Evolutionary conservation across 345 rosid genomes (phyloP).

Genomic region (Eucalyptus dawsonii): DNA sequence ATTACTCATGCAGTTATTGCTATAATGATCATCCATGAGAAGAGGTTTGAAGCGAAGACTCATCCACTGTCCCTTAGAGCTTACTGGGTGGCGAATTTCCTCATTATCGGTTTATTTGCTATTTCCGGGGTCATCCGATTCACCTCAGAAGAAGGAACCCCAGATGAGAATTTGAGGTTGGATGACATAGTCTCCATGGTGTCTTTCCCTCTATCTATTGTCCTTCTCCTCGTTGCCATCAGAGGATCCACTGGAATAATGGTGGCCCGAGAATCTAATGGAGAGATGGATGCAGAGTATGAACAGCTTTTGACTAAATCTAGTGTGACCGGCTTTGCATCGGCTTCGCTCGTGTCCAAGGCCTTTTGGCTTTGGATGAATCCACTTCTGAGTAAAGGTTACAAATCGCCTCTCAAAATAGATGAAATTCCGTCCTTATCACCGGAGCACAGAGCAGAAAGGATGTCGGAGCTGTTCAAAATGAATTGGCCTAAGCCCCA

Average conservation of each 20-base stretch:
- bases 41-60: slow-evolving; percentile 40
- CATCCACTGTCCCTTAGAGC: slow-evolving; percentile 59
- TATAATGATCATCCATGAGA: slow-evolving; percentile 55
- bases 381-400: slow-evolving; percentile 68
- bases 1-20: slow-evolving; percentile 49
- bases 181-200: slow-evolving; percentile 49
- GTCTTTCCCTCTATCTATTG: slow-evolving; percentile 39
- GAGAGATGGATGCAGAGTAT: slow-evolving; percentile 9
- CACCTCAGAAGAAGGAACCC: slow-evolving; percentile 1
- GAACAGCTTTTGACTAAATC: slow-evolving; percentile 30
- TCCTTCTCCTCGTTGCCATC: slow-evolving; percentile 38
- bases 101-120: slow-evolving; percentile 31
- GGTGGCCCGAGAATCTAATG: slow-evolving; percentile 7
- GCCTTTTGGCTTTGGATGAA: slow-evolving; percentile 92
- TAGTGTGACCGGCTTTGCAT: slow-evolving; percentile 45
- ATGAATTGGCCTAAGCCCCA: slow-evolving; percentile 65
- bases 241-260: slow-evolving; percentile 65
- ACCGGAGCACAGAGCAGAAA: slow-evolving; percentile 70
- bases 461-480: slow-evolving; percentile 48
- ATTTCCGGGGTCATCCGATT: slow-evolving; percentile 45
- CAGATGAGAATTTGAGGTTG: slow-evolving; percentile 13
- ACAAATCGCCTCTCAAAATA: slow-evolving; percentile 59
- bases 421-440: slow-evolving; percentile 70
- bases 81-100: slow-evolving; percentile 45
- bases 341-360: slow-evolving; percentile 59